Evolutionary conservation across 2,329 filamentous ascomycete genomes (phyloP), one percentile per base, ranked within the genome.

Genomic region (Aspergillus candidus): DNA sequence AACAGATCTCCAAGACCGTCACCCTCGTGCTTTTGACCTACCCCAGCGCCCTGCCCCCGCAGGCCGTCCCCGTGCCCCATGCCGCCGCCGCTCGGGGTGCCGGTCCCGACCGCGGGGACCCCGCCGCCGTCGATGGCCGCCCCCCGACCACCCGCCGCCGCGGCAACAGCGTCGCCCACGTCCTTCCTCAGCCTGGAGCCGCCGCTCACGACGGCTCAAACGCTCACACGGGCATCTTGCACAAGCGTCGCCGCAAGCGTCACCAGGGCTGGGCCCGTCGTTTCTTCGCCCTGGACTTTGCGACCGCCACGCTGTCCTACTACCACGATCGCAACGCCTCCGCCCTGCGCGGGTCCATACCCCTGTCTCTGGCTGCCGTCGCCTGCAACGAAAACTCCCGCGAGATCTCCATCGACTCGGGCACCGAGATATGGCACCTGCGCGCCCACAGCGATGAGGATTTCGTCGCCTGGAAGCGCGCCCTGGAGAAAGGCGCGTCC

Each of bases 241-340:
- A 89, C 52, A 98, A 98, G 75, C 83, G 93, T 58, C 80, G 90
- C 53, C 81, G 93, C 47, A 97, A 96, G 77, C 84, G 87, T 70
- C 89, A 90, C 36, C 93, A 97, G 66, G 91, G 91, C 35, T 94
- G 89, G 66, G 93, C 93, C 5, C 80, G 88, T 44, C 81, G 93
- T 32, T 98, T 93, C 74, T 98, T 98, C 69, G 96, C 91, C 0
- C 75, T 98, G 43, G 93, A 98, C 65, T 97, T 90, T 62, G 89
- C 86, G 4, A 90, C 91, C 0, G 94, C 87, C 49, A 97, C 93
- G 0, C 73, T 98, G 29, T 97, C 93, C 0, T 98, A 98, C 71
- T 98, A 96, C 63, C 87, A 94, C 62, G 93, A 91, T 64, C 84
- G 88, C 36, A 91, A 94, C 61, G 95, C 91, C 4, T 94, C 91